Evolutionary conservation across 1,284 basidiomycete genomes (phyloP), one percentile per base, ranked within the genome.

Genomic region (Malassezia nana): DNA sequence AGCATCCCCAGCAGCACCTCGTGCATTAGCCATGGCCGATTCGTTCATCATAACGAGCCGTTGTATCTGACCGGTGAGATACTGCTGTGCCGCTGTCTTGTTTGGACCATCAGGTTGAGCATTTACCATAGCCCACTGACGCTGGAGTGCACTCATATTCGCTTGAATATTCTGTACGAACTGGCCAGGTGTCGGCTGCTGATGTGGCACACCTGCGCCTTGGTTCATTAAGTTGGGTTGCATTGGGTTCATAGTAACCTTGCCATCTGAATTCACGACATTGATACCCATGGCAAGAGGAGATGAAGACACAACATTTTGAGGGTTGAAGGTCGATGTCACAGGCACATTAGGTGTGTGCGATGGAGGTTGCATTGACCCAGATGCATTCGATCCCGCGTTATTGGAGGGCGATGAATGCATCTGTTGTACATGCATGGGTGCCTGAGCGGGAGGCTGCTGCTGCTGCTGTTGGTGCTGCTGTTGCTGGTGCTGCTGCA

Each of bases 91-190:
- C 10, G 57, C 60, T 22, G 58, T 59, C 52, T 69, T 72, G 29
- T 58, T 62, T 0, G 61, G 64, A 1, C 64, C 57, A 44, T 72
- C 67, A 0, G 62, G 67, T 50, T 67, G 64, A 6, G 55, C 48
- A 6, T 54, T 59, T n/a, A 68, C 57, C 32, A 62, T 55, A 9
- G 61, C 56, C 67, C 67, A 72, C 43, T 72, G 69, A 10, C 64
- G 59, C 39, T 72, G 67, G 3, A 72, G 53, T 29, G 60, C 57
- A 10, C 48, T 46, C 24, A 69, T 67, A 45, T 64, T 65, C 10
- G 38, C 24, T n/a, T 54, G 52, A 30, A 63, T 47, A n/a, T 39
- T 47, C 41, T 60, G 50, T 2, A 56, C 35, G n/a, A 46, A 20
- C 20, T 46, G 45, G 1, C 2, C 45, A 20, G 45, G 32, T 25